These are phyloP conservation scores for Tylopilus subfusipes DNA, from an alignment of 768 basidiomycete species.

Conservation along the genomic window DNA sequence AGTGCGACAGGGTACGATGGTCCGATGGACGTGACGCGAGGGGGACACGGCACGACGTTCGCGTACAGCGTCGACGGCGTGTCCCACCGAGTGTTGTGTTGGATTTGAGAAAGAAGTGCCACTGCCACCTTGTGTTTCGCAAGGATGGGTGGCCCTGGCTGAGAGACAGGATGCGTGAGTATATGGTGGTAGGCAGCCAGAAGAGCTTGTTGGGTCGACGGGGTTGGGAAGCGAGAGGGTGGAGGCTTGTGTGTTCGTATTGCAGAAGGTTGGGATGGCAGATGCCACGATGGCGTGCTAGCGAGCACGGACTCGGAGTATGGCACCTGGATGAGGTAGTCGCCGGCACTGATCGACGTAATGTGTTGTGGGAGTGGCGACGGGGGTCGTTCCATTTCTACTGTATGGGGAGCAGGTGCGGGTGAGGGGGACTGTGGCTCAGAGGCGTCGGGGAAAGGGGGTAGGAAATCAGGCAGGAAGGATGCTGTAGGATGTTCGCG, in stretches of 20 bases:
- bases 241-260: conserved; percentile 19
- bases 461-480: conserved; percentile 32
- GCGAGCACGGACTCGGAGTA: conserved; percentile 73
- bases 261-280: conserved; percentile 44
- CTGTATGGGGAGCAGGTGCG: conserved; percentile 30
- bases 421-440: conserved; percentile 35
- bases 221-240: conserved; percentile 39
- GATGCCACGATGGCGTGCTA: conserved; percentile 63
- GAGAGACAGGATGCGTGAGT: conserved; percentile 62
- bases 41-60: conserved; percentile 53
- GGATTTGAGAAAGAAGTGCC: conserved; percentile 57
- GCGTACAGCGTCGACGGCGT: conserved; percentile 63
- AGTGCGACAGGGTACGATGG: conserved; percentile 61
- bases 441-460: conserved; percentile 33
- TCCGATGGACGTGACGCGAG: conserved; percentile 58
- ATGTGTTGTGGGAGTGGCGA: conserved; percentile 46
- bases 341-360: conserved; percentile 47
- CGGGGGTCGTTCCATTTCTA: conserved; percentile 31
- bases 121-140: conserved; percentile 74
- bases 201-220: conserved; percentile 61
- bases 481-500: conserved; percentile 33
- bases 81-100: conserved; percentile 63
- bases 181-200: conserved; percentile 74
- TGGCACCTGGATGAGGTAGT: conserved; percentile 69
- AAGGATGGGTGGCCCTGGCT: conserved; percentile 50